Conservation (phyloP, 495 filamentous ascomycete genomes). For the Penicillium arizonense region DNA sequence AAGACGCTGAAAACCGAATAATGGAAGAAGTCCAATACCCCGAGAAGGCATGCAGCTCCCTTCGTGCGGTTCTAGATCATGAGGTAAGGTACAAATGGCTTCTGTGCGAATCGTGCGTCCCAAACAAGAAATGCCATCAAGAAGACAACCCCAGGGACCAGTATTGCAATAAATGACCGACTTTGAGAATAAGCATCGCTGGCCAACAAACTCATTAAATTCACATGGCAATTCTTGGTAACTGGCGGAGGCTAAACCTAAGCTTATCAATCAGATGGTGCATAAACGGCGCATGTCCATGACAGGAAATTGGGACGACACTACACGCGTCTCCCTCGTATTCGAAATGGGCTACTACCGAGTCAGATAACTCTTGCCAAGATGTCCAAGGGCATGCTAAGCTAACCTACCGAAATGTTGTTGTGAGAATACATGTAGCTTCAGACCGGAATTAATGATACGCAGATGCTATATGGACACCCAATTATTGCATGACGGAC, state of each 20-base stretch:
- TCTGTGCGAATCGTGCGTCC: slow-evolving; percentile 61
- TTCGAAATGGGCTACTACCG: neutral
- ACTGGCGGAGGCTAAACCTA: neutral
- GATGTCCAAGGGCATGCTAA: slow-evolving; percentile 5
- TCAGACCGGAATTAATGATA: slow-evolving; percentile 2
- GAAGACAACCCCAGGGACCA: slow-evolving; percentile 56
- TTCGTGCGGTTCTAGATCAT: slow-evolving; percentile 67
- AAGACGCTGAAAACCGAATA: slow-evolving; percentile 27
- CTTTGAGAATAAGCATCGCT: neutral
- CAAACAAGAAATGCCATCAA: slow-evolving; percentile 54
- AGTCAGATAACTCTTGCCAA: slow-evolving; percentile 26
- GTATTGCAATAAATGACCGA: no score
- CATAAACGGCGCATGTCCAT: neutral
- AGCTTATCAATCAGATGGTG: slow-evolving; percentile 5
- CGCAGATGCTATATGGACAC: neutral
- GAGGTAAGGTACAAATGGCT: slow-evolving; percentile 68
- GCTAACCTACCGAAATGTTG: neutral
- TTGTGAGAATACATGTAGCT: neutral
- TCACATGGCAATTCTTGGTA: no score
- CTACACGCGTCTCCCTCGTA: neutral
- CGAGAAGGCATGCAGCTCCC: slow-evolving; percentile 32
- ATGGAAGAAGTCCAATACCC: slow-evolving; percentile 24
- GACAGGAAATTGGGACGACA: neutral
- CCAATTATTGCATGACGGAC: slow-evolving; percentile 11
- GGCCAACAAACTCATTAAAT: no score